Conservation (phyloP, 345 rosid species). For the Eucalyptus regnans region DNA sequence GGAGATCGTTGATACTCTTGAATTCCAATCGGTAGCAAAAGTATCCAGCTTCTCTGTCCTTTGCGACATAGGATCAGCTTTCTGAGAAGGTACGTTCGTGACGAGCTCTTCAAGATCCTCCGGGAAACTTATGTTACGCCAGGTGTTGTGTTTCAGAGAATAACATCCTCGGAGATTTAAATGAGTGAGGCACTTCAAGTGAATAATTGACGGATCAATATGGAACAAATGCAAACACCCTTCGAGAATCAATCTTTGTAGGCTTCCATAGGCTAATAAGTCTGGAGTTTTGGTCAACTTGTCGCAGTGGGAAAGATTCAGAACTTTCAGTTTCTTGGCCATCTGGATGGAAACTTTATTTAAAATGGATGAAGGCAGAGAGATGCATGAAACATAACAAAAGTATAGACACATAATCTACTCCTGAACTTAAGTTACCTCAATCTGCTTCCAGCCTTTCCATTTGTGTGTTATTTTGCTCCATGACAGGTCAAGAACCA, state of each 20-base stretch:
- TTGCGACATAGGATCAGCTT: background rate
- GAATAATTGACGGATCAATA: background rate
- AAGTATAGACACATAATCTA: background rate
- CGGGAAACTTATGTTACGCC: background rate
- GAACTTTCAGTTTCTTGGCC: background rate
- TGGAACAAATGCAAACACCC: background rate
- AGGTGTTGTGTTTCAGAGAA: background rate
- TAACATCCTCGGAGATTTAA: background rate
- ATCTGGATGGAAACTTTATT: background rate
- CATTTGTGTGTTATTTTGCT: background rate
- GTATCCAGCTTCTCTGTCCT: background rate
- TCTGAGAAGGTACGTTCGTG: background rate
- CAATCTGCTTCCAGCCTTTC: background rate
- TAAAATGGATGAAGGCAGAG: background rate
- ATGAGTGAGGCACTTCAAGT: background rate
- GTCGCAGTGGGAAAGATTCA: background rate
- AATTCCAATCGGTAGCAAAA: background rate
- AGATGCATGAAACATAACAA: background rate
- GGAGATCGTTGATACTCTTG: background rate
- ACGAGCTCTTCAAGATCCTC: background rate
- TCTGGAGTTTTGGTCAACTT: background rate
- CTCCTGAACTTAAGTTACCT: background rate
- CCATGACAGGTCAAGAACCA: background rate
- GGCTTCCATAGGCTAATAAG: background rate
- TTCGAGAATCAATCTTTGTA: background rate